Conservation (phyloP, 768 basidiomycete genomes). For the Dioszegia aurantiaca region DNA sequence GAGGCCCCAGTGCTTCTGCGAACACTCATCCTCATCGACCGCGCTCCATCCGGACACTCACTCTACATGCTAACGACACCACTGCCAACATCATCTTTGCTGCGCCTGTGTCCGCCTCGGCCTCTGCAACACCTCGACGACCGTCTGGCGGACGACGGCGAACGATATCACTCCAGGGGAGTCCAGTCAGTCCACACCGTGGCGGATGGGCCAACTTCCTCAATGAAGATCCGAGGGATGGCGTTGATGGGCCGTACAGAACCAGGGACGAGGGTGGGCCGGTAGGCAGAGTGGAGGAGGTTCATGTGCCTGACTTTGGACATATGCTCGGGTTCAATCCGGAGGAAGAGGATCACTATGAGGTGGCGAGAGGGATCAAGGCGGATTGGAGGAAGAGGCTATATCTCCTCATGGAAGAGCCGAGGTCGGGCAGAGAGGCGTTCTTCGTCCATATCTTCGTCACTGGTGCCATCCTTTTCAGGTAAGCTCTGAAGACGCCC, state of each 20-base stretch:
- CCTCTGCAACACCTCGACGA: conserved; percentile 14
- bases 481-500: conserved; percentile 37
- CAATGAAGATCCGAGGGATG: conserved; percentile 14
- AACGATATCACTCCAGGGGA: conserved; percentile 19
- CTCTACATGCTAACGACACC: conserved; percentile 20
- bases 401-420: conserved; percentile 73
- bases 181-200: conserved; percentile 17
- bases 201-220: conserved; percentile 16
- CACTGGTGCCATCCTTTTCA: conserved; percentile 67
- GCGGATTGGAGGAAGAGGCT: conserved; percentile 63
- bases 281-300: conserved; percentile 32
- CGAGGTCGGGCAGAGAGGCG: conserved; percentile 70
- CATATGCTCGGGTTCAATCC: conserved; percentile 47
- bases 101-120: conserved; percentile 12
- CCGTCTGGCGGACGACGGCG: neutral
- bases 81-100: conserved; percentile 28
- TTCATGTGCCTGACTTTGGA: conserved; percentile 48
- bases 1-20: neutral
- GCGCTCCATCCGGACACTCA: conserved; percentile 19
- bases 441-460: conserved; percentile 71
- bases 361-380: conserved; percentile 35
- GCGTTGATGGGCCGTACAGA: conserved; percentile 19
- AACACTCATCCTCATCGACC: neutral
- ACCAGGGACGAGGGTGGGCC: conserved; percentile 19
- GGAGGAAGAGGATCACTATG: conserved; percentile 50